Conservation (phyloP, 495 filamentous ascomycete genomes). For the Aspergillus conjunctus region DNA sequence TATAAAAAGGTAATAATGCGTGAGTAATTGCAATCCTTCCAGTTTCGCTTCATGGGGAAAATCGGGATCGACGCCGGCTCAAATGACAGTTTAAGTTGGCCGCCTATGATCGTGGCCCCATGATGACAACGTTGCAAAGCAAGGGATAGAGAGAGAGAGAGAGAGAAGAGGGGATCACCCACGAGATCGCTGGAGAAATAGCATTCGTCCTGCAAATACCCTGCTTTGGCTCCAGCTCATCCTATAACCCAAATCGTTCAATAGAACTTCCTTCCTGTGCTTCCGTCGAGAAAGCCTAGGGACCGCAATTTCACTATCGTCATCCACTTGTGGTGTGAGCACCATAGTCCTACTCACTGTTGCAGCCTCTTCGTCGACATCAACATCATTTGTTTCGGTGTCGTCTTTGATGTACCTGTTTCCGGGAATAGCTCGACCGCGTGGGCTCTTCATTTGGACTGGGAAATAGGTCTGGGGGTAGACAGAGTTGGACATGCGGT, state of each 20-base stretch:
- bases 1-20: conserved; percentile 33
- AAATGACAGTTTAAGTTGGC: not conserved
- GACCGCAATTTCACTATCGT: conserved; percentile 69
- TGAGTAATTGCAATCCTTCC: conserved; percentile 5
- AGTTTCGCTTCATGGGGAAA: not conserved
- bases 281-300: conserved; percentile 67
- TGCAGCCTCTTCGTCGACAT: conserved; percentile 56
- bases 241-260: conserved; percentile 92
- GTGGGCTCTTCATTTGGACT: conserved; percentile 80
- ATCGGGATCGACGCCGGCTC: not conserved
- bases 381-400: conserved; percentile 55
- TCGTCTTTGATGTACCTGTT: conserved; percentile 69
- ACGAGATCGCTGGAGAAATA: conserved; percentile 94
- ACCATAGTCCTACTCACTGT: conserved; percentile 60
- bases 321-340: conserved; percentile 74
- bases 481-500: conserved; percentile 82
- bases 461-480: conserved; percentile 89
- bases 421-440: conserved; percentile 60
- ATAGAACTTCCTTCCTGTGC: conserved; percentile 73
- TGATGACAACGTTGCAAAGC: conserved; percentile 6
- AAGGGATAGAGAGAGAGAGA: conserved; percentile 6
- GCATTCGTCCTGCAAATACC: conserved; percentile 76
- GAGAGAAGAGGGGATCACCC: conserved; percentile 46
- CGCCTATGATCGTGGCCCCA: conserved; percentile 3
- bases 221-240: conserved; percentile 95